These are phyloP conservation scores for Parasarocladium wereldwijsianum DNA, from an alignment of 2,329 filamentous ascomycete genomes.

Conservation along the genomic window DNA sequence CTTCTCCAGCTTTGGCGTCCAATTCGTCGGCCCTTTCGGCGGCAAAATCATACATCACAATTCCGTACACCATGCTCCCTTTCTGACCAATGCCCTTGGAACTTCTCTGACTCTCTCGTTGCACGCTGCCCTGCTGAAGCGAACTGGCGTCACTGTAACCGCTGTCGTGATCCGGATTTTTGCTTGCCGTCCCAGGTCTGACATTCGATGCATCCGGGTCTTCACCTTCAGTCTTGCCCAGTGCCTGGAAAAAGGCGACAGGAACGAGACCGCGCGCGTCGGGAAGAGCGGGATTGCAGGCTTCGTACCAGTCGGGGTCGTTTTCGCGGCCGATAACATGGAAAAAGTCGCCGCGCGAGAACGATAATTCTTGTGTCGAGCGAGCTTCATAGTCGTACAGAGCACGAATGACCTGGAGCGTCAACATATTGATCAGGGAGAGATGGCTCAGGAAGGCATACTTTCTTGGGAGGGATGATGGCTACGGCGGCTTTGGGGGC, in stretches of 20 bases:
- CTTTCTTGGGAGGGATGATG: conserved; percentile 88
- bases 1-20: conserved; percentile 86
- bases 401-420: conserved; percentile 79
- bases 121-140: conserved; percentile 13
- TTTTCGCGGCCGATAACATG: conserved; percentile 94
- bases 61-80: conserved; percentile 87
- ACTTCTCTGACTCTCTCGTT: conserved; percentile 26
- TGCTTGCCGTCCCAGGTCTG: conserved; percentile 30
- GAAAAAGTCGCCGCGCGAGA: conserved; percentile 92
- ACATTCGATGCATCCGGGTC: conserved; percentile 56
- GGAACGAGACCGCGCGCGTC: conserved; percentile 84
- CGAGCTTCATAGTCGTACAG: conserved; percentile 83
- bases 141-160: conserved; percentile 54
- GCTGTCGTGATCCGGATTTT: conserved; percentile 71
- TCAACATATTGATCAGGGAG: conserved; percentile 1
- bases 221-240: conserved; percentile 85
- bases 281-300: conserved; percentile 83
- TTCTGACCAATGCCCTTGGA: conserved; percentile 37
- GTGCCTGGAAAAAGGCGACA: conserved; percentile 81
- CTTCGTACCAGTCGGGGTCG: conserved; percentile 94
- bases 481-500: conserved; percentile 75
- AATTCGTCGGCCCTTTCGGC: conserved; percentile 93
- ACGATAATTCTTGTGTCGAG: conserved; percentile 66
- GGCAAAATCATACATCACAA: conserved; percentile 93
- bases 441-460: conserved; percentile 31